Conservation (phyloP, 441 rosid species). For the Aleurites moluccanus region DNA sequence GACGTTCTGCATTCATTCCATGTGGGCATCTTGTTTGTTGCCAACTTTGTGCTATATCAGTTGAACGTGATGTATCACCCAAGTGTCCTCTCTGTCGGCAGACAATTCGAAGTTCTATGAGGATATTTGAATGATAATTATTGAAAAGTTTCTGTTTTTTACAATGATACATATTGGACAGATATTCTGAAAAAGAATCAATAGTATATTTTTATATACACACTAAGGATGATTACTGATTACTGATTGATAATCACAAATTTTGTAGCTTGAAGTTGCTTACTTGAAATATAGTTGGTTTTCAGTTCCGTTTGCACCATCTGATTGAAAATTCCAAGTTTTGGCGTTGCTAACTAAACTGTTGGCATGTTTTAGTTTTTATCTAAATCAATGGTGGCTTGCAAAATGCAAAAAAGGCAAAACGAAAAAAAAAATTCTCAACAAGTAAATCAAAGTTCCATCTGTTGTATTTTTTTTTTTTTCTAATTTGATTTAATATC, state of each 20-base stretch:
- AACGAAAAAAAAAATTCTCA: too few relatives aligned
- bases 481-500: too few relatives aligned
- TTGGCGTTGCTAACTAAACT: not conserved
- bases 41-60: conserved; percentile 64
- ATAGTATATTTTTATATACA: not conserved
- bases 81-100: conserved; percentile 90
- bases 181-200: not conserved
- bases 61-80: conserved; percentile 55
- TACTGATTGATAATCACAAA: not conserved
- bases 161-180: conserved; percentile 18
- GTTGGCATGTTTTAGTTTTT: not conserved
- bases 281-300: not conserved
- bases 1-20: conserved; percentile 70
- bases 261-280: not conserved
- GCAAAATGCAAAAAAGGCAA: not conserved
- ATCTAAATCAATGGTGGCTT: not conserved
- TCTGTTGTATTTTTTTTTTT: too few relatives aligned
- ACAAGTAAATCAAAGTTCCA: too few relatives aligned
- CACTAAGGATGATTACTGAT: not conserved
- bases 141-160: not conserved
- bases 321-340: not conserved
- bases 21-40: conserved; percentile 95
- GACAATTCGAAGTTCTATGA: conserved; percentile 52
- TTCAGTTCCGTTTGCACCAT: not conserved
- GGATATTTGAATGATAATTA: conserved; percentile 57